Conservation (phyloP, 768 basidiomycete species). For the Suillus weaverae region DNA sequence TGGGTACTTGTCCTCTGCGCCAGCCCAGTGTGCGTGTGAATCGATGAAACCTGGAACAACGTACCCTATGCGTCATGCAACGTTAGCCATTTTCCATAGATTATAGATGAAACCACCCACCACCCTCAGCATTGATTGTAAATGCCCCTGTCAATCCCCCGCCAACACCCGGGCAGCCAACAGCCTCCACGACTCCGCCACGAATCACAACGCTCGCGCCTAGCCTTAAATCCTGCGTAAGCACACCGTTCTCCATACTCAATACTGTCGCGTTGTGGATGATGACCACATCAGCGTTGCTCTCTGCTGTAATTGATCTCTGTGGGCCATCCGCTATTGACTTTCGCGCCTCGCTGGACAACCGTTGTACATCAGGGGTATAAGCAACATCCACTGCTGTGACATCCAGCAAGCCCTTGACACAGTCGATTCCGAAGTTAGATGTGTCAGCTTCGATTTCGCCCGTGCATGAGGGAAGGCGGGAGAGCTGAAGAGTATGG, state of each 20-base stretch:
- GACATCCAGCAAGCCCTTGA: conserved; percentile 53
- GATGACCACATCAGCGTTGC: conserved; percentile 45
- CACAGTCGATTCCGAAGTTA: conserved; percentile 65
- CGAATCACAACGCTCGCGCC: conserved; percentile 54
- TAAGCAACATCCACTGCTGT: conserved; percentile 61
- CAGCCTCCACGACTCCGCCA: conserved; percentile 57
- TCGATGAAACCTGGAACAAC: conserved; percentile 75
- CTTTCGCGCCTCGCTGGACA: conserved; percentile 50
- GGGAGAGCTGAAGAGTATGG: conserved; percentile 59
- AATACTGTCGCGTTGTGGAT: conserved; percentile 69
- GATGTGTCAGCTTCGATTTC: conserved; percentile 47
- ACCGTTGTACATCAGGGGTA: conserved; percentile 57
- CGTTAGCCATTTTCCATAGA: not conserved
- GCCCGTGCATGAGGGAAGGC: conserved; percentile 48
- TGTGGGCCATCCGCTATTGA: not conserved
- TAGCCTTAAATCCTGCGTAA: conserved; percentile 48
- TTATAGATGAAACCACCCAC: conserved; percentile 34
- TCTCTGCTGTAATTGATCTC: conserved; percentile 9
- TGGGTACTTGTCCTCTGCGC: conserved; percentile 52
- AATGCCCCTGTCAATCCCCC: conserved; percentile 40
- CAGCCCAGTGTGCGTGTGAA: conserved; percentile 74
- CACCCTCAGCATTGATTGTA: conserved; percentile 60
- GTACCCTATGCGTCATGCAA: conserved; percentile 42
- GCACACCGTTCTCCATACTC: conserved; percentile 61
- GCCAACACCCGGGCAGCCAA: conserved; percentile 37